These are phyloP conservation scores for Salix brachista DNA, from an alignment of 345 rosid species.

Conservation along the genomic window DNA sequence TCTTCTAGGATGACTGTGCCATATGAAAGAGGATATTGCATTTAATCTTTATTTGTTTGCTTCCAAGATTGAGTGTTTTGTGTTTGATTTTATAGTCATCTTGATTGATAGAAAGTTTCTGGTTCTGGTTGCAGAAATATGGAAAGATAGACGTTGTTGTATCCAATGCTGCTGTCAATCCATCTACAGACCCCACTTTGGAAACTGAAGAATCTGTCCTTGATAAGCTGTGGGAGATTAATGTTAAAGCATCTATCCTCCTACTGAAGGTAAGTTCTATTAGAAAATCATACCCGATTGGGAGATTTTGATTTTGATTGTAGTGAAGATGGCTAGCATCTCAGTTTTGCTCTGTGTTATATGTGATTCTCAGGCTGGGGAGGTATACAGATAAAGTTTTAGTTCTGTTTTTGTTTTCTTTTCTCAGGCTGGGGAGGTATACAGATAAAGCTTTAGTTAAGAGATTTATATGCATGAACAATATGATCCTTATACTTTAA, in stretches of 20 bases:
- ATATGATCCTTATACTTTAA: no score
- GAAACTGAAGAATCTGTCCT: constrained; percentile 59
- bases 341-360: not conserved
- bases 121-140: constrained; percentile 49
- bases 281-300: not conserved
- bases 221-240: constrained; percentile 85
- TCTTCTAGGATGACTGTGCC: no score
- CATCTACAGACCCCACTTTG: constrained; percentile 53
- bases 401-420: no score
- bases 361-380: not conserved
- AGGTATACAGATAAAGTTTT: no score
- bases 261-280: constrained; percentile 48
- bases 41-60: no score
- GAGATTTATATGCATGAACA: no score
- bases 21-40: no score
- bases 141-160: constrained; percentile 74
- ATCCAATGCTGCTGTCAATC: constrained; percentile 83
- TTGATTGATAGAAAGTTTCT: not conserved
- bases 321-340: no score
- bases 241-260: constrained; percentile 70
- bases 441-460: no score
- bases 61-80: no score
- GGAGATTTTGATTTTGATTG: no score
- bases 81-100: not conserved
- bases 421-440: no score